Evolutionary conservation across 805 yeast genomes (phyloP).

Genomic region (Starmerella roubikii): DNA sequence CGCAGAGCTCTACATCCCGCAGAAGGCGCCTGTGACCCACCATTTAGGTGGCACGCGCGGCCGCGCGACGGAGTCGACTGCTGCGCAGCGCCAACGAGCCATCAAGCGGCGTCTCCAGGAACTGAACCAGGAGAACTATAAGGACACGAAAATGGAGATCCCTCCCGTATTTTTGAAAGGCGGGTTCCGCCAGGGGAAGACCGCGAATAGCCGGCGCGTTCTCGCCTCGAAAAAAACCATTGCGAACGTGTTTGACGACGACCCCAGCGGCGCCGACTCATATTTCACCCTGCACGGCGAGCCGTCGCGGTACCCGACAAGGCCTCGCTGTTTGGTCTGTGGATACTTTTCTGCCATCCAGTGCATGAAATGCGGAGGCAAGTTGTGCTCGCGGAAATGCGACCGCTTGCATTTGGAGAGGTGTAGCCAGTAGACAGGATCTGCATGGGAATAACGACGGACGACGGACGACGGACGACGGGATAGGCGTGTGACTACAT

Average conservation of each 20-base stretch:
- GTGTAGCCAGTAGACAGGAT: too few relatives aligned
- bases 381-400: constrained; percentile 28
- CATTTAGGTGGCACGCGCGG: constrained; percentile 12
- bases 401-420: constrained; percentile 24
- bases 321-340: constrained; percentile 28
- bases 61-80: constrained; percentile 8
- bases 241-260: constrained; percentile 31
- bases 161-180: constrained; percentile 20
- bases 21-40: constrained; percentile 2
- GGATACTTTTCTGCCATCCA: constrained; percentile 28
- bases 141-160: constrained; percentile 18
- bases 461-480: too few relatives aligned
- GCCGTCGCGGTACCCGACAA: constrained; percentile 28
- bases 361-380: constrained; percentile 29
- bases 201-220: constrained; percentile 27
- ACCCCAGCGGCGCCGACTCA: constrained; percentile 23
- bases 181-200: constrained; percentile 20
- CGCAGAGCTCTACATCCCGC: constrained; percentile 7
- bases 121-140: constrained; percentile 18
- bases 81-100: constrained; percentile 15
- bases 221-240: constrained; percentile 29
- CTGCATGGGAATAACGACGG: too few relatives aligned
- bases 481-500: too few relatives aligned
- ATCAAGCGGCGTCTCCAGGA: constrained; percentile 18
- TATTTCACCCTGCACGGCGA: constrained; percentile 24